A percentile compares a stretch with the other conserved stretches of the same genome.
These are phyloP conservation scores for Metrosideros polymorpha DNA, from an alignment of 441 rosid genomes.

Conservation along the genomic window DNA sequence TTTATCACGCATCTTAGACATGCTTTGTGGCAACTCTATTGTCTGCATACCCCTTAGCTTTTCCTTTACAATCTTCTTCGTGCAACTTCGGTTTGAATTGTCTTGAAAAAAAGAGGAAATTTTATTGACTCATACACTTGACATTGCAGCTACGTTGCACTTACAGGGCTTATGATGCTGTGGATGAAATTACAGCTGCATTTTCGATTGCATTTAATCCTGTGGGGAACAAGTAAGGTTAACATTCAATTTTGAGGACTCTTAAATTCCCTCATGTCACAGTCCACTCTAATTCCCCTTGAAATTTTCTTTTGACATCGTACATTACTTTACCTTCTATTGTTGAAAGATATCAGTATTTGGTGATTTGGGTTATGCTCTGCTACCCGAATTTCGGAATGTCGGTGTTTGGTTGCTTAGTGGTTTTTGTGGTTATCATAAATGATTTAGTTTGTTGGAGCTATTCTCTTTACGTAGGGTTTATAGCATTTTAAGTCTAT, in stretches of 20 bases:
- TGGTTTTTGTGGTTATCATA: neutral
- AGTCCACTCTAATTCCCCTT: neutral
- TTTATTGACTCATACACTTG: constrained; percentile 6
- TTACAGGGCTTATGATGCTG: constrained; percentile 88
- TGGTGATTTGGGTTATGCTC: neutral
- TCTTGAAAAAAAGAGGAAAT: neutral
- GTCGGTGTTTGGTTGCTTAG: neutral
- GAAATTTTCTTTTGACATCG: neutral
- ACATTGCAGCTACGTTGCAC: constrained; percentile 88
- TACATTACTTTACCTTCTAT: neutral
- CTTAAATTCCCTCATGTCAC: neutral
- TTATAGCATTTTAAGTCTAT: neutral
- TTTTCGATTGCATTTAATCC: constrained; percentile 83
- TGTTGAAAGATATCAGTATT: neutral
- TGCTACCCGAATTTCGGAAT: neutral
- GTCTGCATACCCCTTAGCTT: neutral
- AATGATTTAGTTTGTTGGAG: neutral
- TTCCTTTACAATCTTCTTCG: neutral
- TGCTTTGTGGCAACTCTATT: neutral
- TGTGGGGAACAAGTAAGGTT: constrained; percentile 72
- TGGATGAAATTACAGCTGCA: constrained; percentile 95
- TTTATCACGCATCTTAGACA: neutral
- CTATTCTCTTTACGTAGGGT: neutral
- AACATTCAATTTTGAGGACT: neutral
- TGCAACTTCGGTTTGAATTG: neutral